Evolutionary conservation across 2,329 filamentous ascomycete genomes (phyloP).

Genomic region (Dactylellina parvicollis): DNA sequence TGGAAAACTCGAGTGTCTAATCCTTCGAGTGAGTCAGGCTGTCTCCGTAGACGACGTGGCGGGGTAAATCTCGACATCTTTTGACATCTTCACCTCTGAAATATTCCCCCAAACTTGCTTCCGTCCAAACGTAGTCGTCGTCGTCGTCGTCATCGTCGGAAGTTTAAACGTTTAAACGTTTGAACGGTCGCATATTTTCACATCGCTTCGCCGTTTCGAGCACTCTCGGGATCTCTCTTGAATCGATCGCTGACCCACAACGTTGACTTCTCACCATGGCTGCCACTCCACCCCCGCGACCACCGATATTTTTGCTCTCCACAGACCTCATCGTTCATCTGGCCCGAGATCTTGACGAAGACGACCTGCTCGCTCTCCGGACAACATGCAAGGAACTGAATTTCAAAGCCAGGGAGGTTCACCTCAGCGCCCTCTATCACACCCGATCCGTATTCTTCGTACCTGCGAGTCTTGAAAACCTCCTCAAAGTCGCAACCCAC

Average conservation of each 20-base stretch:
- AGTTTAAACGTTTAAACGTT: no score
- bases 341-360: slow-evolving; percentile 35
- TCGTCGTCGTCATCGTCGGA: no score
- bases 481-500: slow-evolving; percentile 33
- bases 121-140: no score
- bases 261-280: background rate
- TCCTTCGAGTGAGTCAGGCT: background rate
- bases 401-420: slow-evolving; percentile 24
- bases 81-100: background rate
- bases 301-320: slow-evolving; percentile 33
- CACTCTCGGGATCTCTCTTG: no score
- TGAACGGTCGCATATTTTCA: no score
- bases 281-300: background rate
- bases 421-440: slow-evolving; percentile 22
- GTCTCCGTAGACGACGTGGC: background rate
- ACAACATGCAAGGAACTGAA: slow-evolving; percentile 37
- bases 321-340: slow-evolving; percentile 36
- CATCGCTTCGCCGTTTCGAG: no score
- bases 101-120: no score
- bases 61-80: background rate
- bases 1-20: background rate
- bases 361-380: slow-evolving; percentile 34
- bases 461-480: slow-evolving; percentile 35
- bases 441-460: slow-evolving; percentile 23
- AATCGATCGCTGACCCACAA: background rate